Evolutionary conservation across 148 eudicot genomes (phyloP).

Genomic region (Gaultheria prostrata): DNA sequence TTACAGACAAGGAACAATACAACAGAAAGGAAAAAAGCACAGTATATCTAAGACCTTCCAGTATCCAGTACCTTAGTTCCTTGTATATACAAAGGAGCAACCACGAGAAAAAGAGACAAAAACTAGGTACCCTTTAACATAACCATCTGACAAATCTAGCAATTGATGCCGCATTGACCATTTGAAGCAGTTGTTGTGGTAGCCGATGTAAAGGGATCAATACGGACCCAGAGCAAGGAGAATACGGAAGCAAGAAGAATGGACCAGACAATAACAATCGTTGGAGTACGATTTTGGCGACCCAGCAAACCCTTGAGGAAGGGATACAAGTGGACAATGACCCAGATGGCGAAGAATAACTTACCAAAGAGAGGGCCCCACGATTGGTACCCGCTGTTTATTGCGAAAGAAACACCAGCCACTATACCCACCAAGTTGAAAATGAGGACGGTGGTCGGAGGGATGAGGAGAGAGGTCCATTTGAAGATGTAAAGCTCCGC

Average conservation of each 20-base stretch:
- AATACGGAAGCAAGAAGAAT: conserved; percentile 76
- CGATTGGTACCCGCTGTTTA: conserved; percentile 77
- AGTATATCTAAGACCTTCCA: background rate
- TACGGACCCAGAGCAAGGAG: conserved; percentile 81
- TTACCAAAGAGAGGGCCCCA: conserved; percentile 91
- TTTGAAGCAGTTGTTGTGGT: conserved; percentile 28
- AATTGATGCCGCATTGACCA: conserved; percentile 56
- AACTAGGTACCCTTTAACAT: background rate
- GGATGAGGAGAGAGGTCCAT: conserved; percentile 78
- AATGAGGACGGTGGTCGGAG: conserved; percentile 74
- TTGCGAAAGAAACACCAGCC: conserved; percentile 73
- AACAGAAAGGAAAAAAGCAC: background rate
- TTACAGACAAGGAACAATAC: background rate
- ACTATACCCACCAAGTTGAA: conserved; percentile 75
- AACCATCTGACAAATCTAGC: conserved; percentile 26
- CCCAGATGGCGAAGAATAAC: conserved; percentile 80
- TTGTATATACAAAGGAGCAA: conserved; percentile 16
- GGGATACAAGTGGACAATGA: conserved; percentile 75
- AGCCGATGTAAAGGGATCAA: conserved; percentile 63
- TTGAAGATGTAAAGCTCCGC: conserved; percentile 76
- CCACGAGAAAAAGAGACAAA: background rate
- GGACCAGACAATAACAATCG: conserved; percentile 86
- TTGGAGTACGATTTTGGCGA: conserved; percentile 72
- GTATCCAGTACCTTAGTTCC: background rate
- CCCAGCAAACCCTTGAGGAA: conserved; percentile 89